Percentiles rank a stretch among this genome's conserved stretches.
These are phyloP conservation scores for Saccharomycopsis amapae DNA, from an alignment of 805 yeast genomes.

Conservation along the genomic window DNA sequence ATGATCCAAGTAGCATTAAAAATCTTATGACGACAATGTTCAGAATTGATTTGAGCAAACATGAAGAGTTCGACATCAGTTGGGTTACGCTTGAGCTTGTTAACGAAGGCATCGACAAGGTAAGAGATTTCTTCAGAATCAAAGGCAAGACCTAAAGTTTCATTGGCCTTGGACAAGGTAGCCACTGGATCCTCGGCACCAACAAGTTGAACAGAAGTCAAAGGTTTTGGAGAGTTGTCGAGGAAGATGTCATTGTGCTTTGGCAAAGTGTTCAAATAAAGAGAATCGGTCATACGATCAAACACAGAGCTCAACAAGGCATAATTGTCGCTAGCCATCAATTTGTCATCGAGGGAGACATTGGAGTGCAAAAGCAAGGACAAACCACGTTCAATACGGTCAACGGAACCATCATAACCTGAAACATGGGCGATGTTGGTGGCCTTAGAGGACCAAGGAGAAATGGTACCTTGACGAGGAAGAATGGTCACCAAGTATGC, in stretches of 20 bases:
- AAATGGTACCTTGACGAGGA: constrained; percentile 93
- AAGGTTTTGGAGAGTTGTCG: constrained; percentile 74
- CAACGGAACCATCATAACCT: constrained; percentile 64
- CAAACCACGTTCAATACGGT: constrained; percentile 87
- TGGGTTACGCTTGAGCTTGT: constrained; percentile 75
- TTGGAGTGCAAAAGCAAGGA: constrained; percentile 60
- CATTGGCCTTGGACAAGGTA: constrained; percentile 69
- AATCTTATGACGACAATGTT: constrained; percentile 98
- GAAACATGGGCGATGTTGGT: constrained; percentile 88
- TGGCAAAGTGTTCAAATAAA: constrained; percentile 58
- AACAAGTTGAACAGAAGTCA: constrained; percentile 64
- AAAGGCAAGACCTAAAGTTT: constrained; percentile 83
- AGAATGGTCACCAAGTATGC: constrained; percentile 62
- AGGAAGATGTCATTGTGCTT: constrained; percentile 53
- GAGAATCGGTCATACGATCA: constrained; percentile 91
- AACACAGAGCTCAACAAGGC: constrained; percentile 63
- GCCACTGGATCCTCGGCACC: constrained; percentile 39
- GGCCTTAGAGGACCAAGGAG: constrained; percentile 99
- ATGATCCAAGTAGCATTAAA: constrained; percentile 98
- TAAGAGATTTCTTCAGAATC: constrained; percentile 91
- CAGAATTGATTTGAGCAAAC: constrained; percentile 99
- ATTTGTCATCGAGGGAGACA: constrained; percentile 3
- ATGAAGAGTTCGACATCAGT: constrained; percentile 96
- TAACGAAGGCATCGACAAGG: constrained; percentile 72
- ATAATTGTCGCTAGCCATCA: constrained; percentile 42